phyloP scores from a whole-genome alignment of 495 filamentous ascomycete genomes.

The Schizothecium vesticola region DNA sequence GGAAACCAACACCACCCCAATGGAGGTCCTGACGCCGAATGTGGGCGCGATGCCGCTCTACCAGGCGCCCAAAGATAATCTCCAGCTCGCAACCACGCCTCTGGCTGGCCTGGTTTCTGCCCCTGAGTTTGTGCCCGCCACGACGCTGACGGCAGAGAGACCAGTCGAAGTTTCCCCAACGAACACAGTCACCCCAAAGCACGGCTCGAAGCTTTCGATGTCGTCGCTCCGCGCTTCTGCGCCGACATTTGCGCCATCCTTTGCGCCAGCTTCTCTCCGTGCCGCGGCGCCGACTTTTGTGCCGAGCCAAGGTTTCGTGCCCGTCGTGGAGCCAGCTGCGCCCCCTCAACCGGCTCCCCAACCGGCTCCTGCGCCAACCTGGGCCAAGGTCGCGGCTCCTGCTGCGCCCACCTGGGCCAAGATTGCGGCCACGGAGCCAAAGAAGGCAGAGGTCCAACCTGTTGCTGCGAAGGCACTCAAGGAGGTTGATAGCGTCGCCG shows the following conservation, averaged over 20 bases:
- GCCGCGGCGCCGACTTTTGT: not conserved
- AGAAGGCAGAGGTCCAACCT: not conserved
- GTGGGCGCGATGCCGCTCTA: not conserved
- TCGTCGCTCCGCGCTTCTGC: not conserved
- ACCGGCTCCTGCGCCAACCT: not conserved
- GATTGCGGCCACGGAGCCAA: not conserved
- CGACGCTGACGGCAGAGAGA: not conserved
- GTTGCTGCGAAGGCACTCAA: not conserved
- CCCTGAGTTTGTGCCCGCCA: not conserved
- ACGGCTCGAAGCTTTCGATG: not conserved
- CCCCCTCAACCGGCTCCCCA: not conserved
- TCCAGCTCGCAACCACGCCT: not conserved
- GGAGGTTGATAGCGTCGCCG: not conserved
- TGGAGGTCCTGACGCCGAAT: conserved; percentile 2
- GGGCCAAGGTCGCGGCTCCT: not conserved
- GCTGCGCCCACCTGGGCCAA: not conserved
- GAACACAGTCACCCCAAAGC: not conserved
- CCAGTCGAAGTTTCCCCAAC: not conserved
- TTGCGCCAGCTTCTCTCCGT: not conserved
- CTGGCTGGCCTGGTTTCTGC: not conserved
- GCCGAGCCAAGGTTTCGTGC: not conserved
- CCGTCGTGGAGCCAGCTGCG: not conserved
- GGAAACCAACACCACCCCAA: conserved; percentile 21
- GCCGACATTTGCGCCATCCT: not conserved
- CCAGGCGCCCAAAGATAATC: not conserved